phyloP scores from a whole-genome alignment of 208 protist genomes.

The Leishmania amazonensis region DNA sequence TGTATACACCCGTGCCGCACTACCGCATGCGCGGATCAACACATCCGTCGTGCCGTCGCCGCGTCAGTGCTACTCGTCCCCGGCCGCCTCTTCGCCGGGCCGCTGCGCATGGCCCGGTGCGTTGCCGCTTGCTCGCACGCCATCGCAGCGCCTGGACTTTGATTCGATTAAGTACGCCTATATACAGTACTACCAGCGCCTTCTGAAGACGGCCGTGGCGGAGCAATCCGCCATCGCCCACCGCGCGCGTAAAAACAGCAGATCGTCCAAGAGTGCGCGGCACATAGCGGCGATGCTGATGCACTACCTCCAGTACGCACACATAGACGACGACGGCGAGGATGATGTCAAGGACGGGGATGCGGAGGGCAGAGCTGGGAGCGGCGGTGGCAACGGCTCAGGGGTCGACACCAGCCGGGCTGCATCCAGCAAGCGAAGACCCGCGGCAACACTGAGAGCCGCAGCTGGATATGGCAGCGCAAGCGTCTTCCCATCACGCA shows the following conservation, averaged over 20 bases:
- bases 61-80: not conserved
- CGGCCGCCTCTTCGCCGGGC: not conserved
- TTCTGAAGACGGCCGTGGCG: constrained; percentile 31
- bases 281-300: constrained; percentile 23
- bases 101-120: not conserved
- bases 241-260: constrained; percentile 10
- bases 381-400: not conserved
- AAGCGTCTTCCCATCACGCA: not conserved
- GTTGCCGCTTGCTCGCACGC: not conserved
- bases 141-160: constrained; percentile 10
- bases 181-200: constrained; percentile 17
- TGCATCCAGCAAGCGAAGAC: not conserved
- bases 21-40: not conserved
- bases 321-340: not conserved
- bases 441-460: not conserved
- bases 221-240: constrained; percentile 32
- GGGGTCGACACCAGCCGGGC: not conserved
- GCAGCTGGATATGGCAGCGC: not conserved
- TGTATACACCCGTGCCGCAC: not conserved
- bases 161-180: constrained; percentile 20
- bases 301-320: constrained; percentile 29
- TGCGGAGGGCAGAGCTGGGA: not conserved
- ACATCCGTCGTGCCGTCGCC: not conserved
- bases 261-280: constrained; percentile 23
- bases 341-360: constrained; percentile 9